Base-by-base conservation (phyloP, 2,329 filamentous ascomycete genomes). In the Aspergillus tubingensis region DNA sequence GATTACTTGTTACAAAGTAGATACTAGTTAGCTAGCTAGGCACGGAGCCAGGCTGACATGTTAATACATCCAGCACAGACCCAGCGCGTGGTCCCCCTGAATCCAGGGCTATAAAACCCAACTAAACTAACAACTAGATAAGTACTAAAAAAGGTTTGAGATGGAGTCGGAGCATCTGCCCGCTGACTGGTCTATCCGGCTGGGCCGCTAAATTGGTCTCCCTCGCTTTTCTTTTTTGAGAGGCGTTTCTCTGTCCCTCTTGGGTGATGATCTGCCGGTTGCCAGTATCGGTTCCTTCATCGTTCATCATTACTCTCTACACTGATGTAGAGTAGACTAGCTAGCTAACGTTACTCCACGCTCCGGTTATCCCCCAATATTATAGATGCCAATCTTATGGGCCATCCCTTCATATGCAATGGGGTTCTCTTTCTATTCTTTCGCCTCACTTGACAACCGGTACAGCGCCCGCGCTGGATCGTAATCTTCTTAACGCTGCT, bases 201-300 rank as follows among this genome's bases (percentile, higher is more conserved):
- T 50, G 47, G 47, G 47, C 47, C 47, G 47, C 47, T 50, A 50
- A 50, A 32, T 50, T 50, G 47, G 47, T 27, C 27, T 17, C 25
- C 25, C 47, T 50, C 47, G 17, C 47, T 32, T 50, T 50, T 50
- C 25, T 30, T 50, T 50, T 50, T 50, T 50, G 27, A 27, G 47
- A 27, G 25, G 25, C 23, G 13, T n/a, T n/a, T 17, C 47, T 17
- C 47, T 30, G 25, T 32, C 47, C n/a, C 11, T 10, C 47, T 50
- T 8, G 15, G 47, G 47, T 50, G 6, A 50, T 10, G 47, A 50
- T 50, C 47, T 25, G 15, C 47, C 25, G 27, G n/a, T 19, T 43
- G 8, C 44, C 21, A 27, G 44, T 8, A 25, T 27, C 6, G 10
- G 39, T 49, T 27, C 21, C 44, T 49, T 25, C 8, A 50, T 30